phyloP scores from a whole-genome alignment of 345 rosid genomes.

The Toxicodendron radicans region DNA sequence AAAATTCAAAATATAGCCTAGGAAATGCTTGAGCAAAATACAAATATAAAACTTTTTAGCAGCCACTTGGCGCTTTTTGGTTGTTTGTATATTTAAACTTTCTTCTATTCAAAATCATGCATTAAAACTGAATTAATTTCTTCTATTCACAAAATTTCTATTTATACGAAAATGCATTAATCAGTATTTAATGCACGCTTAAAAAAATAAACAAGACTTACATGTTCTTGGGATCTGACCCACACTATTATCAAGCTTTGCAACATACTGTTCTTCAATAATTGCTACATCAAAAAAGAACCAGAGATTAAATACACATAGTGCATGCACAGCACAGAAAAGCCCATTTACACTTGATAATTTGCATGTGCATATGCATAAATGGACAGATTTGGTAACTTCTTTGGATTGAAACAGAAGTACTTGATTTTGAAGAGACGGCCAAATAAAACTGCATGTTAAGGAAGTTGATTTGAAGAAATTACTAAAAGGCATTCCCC shows the following conservation, averaged over 20 bases:
- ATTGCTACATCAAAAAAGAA: slow-evolving; percentile 47
- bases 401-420: neutral
- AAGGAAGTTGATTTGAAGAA: neutral
- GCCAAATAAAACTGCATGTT: neutral
- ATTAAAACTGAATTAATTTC: neutral
- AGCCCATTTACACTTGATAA: neutral
- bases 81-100: neutral
- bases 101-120: neutral
- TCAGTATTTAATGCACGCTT: neutral
- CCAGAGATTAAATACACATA: neutral
- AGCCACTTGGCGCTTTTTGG: neutral
- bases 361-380: neutral
- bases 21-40: neutral
- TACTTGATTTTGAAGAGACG: neutral
- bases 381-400: neutral
- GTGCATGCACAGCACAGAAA: neutral
- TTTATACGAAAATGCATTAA: neutral
- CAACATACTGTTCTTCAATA: slow-evolving; percentile 59
- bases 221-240: slow-evolving; percentile 74
- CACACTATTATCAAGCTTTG: slow-evolving; percentile 58
- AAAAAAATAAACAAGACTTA: slow-evolving; percentile 36
- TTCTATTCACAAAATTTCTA: neutral
- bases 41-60: neutral
- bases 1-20: neutral
- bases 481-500: neutral